phyloP scores from a whole-genome alignment of 331 rosid species.

The Prunus yedoensis region DNA sequence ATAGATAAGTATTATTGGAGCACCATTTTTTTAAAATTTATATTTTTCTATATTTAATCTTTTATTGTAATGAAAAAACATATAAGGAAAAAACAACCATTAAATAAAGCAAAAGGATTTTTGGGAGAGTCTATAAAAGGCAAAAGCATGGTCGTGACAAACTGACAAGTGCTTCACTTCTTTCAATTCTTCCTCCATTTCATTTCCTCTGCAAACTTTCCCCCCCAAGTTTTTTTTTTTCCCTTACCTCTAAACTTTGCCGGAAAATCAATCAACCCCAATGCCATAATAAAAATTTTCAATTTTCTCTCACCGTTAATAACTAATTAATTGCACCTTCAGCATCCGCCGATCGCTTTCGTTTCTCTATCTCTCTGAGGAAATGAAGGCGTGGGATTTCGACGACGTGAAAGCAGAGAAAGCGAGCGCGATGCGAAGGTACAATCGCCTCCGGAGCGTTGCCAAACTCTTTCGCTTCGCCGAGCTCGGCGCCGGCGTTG shows the following conservation, averaged over 20 bases:
- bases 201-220: background rate
- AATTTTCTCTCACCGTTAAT: background rate
- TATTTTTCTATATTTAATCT: background rate
- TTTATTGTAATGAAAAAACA: too few species aligned
- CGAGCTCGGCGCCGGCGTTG: slow-evolving; percentile 38
- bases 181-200: background rate
- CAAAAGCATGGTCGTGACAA: background rate
- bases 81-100: background rate
- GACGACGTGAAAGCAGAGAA: slow-evolving; percentile 24
- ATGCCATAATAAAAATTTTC: background rate
- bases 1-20: background rate
- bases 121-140: background rate
- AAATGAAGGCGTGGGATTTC: slow-evolving; percentile 37
- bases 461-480: slow-evolving; percentile 48
- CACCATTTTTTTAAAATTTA: too few species aligned
- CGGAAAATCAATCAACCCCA: background rate
- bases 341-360: background rate
- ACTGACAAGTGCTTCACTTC: background rate
- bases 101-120: background rate
- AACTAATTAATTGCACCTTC: background rate
- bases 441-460: slow-evolving; percentile 34
- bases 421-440: slow-evolving; percentile 22
- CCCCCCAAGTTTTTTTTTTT: background rate
- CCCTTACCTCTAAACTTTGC: background rate
- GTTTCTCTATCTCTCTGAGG: background rate